phyloP scores from a whole-genome alignment of 140 eudicot genomes.

The Ambrosia hybrid region DNA sequence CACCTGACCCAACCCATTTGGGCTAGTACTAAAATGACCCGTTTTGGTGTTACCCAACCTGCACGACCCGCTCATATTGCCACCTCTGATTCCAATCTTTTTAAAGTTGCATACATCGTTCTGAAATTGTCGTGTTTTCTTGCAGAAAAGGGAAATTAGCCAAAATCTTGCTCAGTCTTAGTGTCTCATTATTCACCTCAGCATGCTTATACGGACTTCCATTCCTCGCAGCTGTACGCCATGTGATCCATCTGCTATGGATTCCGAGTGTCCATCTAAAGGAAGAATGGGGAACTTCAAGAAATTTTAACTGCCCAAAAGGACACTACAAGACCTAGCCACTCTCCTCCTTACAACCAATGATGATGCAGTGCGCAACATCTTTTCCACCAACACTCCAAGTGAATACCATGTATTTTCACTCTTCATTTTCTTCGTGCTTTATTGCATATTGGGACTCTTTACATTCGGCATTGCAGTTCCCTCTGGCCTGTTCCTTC shows the following conservation, averaged over 20 bases:
- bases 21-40: neutral
- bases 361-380: slow-evolving; percentile 89
- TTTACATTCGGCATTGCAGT: slow-evolving; percentile 93
- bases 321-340: slow-evolving; percentile 95
- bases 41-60: neutral
- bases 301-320: slow-evolving; percentile 87
- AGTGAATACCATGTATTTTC: slow-evolving; percentile 56
- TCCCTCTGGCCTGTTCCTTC: slow-evolving; percentile 95
- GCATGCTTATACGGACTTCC: slow-evolving; percentile 91
- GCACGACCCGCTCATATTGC: neutral
- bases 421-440: slow-evolving; percentile 61
- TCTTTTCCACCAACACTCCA: slow-evolving; percentile 84
- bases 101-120: neutral
- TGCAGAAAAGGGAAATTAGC: slow-evolving; percentile 87
- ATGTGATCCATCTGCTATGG: slow-evolving; percentile 60
- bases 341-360: slow-evolving; percentile 90
- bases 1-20: neutral
- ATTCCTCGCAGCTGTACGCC: slow-evolving; percentile 81
- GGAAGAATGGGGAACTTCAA: slow-evolving; percentile 91
- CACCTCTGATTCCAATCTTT: neutral
- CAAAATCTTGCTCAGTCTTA: slow-evolving; percentile 64
- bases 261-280: slow-evolving; percentile 59
- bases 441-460: slow-evolving; percentile 86
- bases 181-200: slow-evolving; percentile 83
- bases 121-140: neutral